Evolutionary conservation across 495 filamentous ascomycete species (phyloP).

Genomic region (Beverwykella pulmonaria): DNA sequence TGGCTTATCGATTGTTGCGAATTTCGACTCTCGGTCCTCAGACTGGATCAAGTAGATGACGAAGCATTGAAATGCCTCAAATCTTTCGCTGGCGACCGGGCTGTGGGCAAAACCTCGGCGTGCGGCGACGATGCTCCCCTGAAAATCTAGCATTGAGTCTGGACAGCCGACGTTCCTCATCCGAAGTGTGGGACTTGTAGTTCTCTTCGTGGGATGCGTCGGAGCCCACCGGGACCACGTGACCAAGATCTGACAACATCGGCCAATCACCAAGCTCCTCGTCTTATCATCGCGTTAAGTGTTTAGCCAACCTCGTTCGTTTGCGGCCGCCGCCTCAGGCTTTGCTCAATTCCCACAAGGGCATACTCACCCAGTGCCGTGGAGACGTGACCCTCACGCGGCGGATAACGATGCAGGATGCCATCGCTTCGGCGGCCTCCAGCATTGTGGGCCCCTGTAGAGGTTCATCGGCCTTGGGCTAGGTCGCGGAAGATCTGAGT

Average conservation of each 20-base stretch:
- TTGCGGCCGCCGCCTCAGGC: slow-evolving; percentile 2
- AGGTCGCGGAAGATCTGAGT: slow-evolving; percentile 14
- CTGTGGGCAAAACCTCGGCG: background rate
- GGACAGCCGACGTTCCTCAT: background rate
- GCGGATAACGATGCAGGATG: slow-evolving; percentile 32
- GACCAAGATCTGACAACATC: background rate
- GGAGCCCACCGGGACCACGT: slow-evolving; percentile 31
- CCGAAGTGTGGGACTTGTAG: background rate
- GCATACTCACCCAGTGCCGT: slow-evolving; percentile 3
- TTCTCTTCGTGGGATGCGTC: slow-evolving; percentile 14
- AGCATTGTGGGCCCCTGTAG: slow-evolving; percentile 2
- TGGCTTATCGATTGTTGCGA: background rate
- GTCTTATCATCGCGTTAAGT: slow-evolving; percentile 25
- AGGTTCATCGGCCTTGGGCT: background rate
- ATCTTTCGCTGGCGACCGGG: background rate
- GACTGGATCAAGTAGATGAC: background rate
- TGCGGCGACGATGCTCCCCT: background rate
- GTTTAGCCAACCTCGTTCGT: too few relatives aligned
- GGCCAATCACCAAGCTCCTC: slow-evolving; percentile 18
- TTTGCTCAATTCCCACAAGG: background rate
- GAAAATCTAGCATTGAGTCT: background rate
- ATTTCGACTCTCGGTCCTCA: background rate
- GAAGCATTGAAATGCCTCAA: background rate
- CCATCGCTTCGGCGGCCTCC: slow-evolving; percentile 27
- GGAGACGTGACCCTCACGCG: slow-evolving; percentile 18